A percentile compares a stretch with the other conserved stretches of the same genome.
These are phyloP conservation scores for Pachysolen tannophilus DNA, from an alignment of 805 yeast genomes.

Conservation along the genomic window DNA sequence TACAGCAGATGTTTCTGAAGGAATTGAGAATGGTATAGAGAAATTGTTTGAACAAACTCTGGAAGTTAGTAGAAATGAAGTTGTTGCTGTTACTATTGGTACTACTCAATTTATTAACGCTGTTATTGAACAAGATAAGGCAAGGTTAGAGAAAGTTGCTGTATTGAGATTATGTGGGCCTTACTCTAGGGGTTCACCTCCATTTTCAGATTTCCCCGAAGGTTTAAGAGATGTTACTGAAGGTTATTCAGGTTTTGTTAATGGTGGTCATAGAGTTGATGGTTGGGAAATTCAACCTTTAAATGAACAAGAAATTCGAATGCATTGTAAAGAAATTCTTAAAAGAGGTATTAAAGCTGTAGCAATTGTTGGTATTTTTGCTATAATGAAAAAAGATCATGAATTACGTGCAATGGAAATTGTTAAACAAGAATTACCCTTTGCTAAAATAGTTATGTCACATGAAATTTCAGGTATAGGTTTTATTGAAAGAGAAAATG, in stretches of 20 bases:
- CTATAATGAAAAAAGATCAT: constrained; percentile 30
- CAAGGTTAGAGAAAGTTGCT: constrained; percentile 35
- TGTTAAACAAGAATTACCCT: constrained; percentile 24
- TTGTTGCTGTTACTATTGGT: constrained; percentile 39
- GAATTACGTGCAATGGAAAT: constrained; percentile 28
- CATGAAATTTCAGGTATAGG: constrained; percentile 36
- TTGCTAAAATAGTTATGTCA: constrained; percentile 25
- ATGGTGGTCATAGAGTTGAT: constrained; percentile 36
- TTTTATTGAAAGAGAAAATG: constrained; percentile 37
- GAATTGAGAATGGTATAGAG: constrained; percentile 29
- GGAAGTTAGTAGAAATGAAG: constrained; percentile 16
- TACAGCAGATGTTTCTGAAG: constrained; percentile 35
- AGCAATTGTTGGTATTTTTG: constrained; percentile 34
- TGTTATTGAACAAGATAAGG: constrained; percentile 35
- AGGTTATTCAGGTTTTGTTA: constrained; percentile 27
- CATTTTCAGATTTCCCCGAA: constrained; percentile 36
- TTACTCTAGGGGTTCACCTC: constrained; percentile 27
- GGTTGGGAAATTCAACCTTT: constrained; percentile 27
- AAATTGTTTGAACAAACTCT: constrained; percentile 20
- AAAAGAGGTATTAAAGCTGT: constrained; percentile 25
- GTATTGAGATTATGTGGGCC: constrained; percentile 40
- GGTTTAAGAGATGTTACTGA: constrained; percentile 26
- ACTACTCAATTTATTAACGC: constrained; percentile 47
- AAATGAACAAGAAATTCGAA: constrained; percentile 22
- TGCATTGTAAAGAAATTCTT: constrained; percentile 25